These are phyloP conservation scores for Lunularia cruciata DNA, from an alignment of 225 moss, liverwort and hornwort genomes.

Conservation along the genomic window DNA sequence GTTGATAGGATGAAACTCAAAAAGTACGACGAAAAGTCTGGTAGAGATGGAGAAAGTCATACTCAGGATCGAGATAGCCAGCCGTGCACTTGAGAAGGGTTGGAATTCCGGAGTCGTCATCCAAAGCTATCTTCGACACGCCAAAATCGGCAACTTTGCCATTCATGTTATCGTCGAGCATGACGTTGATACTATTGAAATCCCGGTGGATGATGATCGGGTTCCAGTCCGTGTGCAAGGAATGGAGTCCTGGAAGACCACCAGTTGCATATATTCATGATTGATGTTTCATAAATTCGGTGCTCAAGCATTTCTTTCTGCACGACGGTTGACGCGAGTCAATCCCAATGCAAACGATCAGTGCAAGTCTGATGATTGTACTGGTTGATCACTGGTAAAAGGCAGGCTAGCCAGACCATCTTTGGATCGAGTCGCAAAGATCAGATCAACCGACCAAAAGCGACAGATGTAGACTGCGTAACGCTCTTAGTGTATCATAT, in stretches of 20 bases:
- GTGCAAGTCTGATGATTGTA: constrained; percentile 24
- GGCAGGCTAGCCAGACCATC: constrained; percentile 3
- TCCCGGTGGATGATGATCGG: constrained; percentile 27
- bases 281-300: constrained; percentile 16
- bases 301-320: constrained; percentile 30
- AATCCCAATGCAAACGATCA: constrained; percentile 25
- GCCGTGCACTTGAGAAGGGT: constrained; percentile 33
- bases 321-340: constrained; percentile 27
- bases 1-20: neutral
- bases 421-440: constrained; percentile 1
- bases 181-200: constrained; percentile 28
- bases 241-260: constrained; percentile 33
- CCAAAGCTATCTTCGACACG: constrained; percentile 27
- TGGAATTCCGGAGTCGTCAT: constrained; percentile 31
- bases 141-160: constrained; percentile 33
- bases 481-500: no score
- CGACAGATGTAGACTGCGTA: neutral
- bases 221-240: constrained; percentile 32
- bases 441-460: neutral
- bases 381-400: constrained; percentile 8
- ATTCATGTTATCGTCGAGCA: constrained; percentile 27
- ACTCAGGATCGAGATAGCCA: constrained; percentile 40
- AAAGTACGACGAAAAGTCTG: neutral
- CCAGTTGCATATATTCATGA: constrained; percentile 28
- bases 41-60: constrained; percentile 2